Conservation (phyloP, 768 basidiomycete genomes). For the Suillus plorans region DNA sequence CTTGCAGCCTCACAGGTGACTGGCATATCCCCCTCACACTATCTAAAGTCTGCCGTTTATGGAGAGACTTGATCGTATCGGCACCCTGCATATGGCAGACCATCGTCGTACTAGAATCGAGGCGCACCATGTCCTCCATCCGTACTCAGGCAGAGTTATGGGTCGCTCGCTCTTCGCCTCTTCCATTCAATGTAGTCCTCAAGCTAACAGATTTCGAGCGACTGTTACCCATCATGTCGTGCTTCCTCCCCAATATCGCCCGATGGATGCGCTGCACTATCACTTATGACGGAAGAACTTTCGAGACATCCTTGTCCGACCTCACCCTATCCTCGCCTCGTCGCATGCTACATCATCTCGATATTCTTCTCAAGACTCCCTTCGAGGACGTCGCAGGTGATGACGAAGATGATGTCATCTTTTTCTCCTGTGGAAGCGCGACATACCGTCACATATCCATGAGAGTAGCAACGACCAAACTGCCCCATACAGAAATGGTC, state of each 20-base stretch:
- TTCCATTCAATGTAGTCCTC: conserved; percentile 56
- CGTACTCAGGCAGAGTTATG: conserved; percentile 53
- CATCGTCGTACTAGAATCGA: conserved; percentile 49
- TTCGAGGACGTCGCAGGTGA: conserved; percentile 18
- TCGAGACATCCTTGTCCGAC: conserved; percentile 29
- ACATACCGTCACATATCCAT: conserved; percentile 43
- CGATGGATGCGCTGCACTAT: conserved; percentile 60
- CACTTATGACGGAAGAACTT: conserved; percentile 32
- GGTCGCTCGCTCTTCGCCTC: conserved; percentile 50
- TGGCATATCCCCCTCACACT: conserved; percentile 50
- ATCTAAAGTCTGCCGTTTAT: conserved; percentile 54
- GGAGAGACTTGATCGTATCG: conserved; percentile 52
- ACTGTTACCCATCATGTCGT: conserved; percentile 63
- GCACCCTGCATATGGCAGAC: conserved; percentile 64
- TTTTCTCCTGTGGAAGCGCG: conserved; percentile 33
- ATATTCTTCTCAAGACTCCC: conserved; percentile 22
- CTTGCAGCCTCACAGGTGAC: conserved; percentile 40
- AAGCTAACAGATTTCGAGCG: conserved; percentile 45
- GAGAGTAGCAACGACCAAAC: conserved; percentile 46
- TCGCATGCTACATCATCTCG: conserved; percentile 30
- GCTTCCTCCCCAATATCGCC: conserved; percentile 51
- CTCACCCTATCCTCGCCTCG: conserved; percentile 19
- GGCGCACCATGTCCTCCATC: conserved; percentile 35
- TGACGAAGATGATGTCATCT: conserved; percentile 22
- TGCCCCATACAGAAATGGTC: conserved; percentile 47